Conservation (phyloP, 2,329 filamentous ascomycete genomes). For the Aspergillus pseudoviridinutans region DNA sequence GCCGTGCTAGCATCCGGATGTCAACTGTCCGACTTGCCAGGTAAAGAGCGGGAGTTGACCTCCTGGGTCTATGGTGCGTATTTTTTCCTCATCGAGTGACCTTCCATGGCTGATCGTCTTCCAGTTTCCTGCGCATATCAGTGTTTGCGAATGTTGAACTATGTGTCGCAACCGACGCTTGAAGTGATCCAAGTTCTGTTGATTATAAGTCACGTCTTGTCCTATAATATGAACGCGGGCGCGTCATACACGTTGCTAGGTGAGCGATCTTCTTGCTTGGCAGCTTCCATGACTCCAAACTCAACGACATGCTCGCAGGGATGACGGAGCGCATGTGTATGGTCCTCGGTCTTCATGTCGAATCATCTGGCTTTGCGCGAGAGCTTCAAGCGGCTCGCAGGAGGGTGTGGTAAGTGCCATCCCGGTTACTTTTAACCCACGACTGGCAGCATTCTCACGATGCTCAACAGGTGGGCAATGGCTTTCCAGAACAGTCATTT, state of each 20-base stretch:
- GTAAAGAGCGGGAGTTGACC: conserved; percentile 57
- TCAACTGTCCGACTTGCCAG: conserved; percentile 54
- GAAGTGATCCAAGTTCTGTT: conserved; percentile 60
- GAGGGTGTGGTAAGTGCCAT: conserved; percentile 32
- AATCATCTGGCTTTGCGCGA: conserved; percentile 47
- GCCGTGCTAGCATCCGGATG: conserved; percentile 59
- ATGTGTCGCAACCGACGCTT: conserved; percentile 57
- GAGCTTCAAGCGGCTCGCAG: conserved; percentile 39
- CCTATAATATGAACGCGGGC: conserved; percentile 62
- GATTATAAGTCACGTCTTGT: conserved; percentile 59
- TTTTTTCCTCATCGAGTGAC: background rate
- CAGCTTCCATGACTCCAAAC: background rate
- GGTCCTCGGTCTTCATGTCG: conserved; percentile 54
- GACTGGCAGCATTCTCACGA: background rate
- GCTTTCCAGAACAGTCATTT: conserved; percentile 59
- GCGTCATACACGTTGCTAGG: conserved; percentile 59
- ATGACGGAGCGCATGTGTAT: conserved; percentile 49
- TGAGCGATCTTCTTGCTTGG: conserved; percentile 22
- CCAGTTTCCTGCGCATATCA: conserved; percentile 62
- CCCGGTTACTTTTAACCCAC: background rate
- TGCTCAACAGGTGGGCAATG: conserved; percentile 47
- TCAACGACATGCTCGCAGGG: conserved; percentile 14
- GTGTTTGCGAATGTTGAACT: conserved; percentile 61
- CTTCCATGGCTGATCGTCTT: conserved; percentile 19
- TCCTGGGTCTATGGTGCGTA: conserved; percentile 59